Conservation (phyloP, 192 early-diverging fungal genomes). For the Oehlia diaphana region DNA sequence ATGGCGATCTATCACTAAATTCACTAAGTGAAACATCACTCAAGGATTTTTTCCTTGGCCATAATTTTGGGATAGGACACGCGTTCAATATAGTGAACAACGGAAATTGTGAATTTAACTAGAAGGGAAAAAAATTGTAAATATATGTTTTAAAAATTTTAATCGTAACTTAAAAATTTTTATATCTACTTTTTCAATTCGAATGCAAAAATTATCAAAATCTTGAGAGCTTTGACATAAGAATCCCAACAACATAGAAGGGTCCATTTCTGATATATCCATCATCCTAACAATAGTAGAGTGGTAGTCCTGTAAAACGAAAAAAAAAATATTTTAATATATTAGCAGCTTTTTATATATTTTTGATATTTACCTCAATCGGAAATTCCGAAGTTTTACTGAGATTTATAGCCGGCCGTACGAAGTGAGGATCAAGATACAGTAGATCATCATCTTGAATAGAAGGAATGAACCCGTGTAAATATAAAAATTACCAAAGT, state of each 20-base stretch:
- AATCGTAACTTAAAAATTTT: not conserved
- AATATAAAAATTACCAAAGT: not conserved
- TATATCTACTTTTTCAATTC: conserved; percentile 29
- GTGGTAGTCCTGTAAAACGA: conserved; percentile 38
- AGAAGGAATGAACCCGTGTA: not conserved
- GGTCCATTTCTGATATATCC: conserved; percentile 44
- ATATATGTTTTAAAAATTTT: not conserved
- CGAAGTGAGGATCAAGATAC: conserved; percentile 45
- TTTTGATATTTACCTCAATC: conserved; percentile 26
- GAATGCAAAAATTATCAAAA: conserved; percentile 27
- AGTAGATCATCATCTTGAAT: conserved; percentile 38
- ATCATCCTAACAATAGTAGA: conserved; percentile 38
- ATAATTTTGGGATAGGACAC: not conserved
- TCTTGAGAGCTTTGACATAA: conserved; percentile 36
- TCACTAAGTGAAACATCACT: conserved; percentile 9
- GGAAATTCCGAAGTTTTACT: conserved; percentile 32
- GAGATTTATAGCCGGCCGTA: conserved; percentile 37
- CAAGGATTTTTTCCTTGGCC: not conserved
- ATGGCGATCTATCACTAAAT: not conserved
- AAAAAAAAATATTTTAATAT: not conserved
- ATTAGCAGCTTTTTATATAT: not conserved
- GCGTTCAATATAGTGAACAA: conserved; percentile 13
- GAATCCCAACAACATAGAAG: conserved; percentile 47
- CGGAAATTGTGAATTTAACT: conserved; percentile 18
- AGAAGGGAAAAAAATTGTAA: not conserved